Evolutionary conservation across 768 basidiomycete genomes (phyloP), one percentile per base, ranked within the genome.

Genomic region (Pluteus cervinus): DNA sequence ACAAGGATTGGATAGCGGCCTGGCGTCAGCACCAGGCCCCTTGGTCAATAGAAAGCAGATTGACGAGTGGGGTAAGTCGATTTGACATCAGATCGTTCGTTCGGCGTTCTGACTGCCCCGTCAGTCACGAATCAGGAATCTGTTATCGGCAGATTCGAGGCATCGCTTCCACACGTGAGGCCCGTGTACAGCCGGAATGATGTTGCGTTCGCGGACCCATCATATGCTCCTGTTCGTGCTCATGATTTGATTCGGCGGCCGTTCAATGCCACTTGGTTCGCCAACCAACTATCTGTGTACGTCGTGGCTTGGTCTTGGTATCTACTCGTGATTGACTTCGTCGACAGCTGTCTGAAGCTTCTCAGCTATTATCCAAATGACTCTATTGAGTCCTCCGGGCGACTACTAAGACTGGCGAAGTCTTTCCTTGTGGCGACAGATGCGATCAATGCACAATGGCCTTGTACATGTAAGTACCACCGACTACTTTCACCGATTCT

Each of bases 261-360:
- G 1, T 86, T 75, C 56, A 75, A 81, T 47, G 72, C 77, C 37
- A 68, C 69, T 30, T 87, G 85, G 85, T 83, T 83, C 45, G 63
- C 74, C 22, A 79, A 74, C 42, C 82, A 82, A 46, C 63, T 83
- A 5, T 67, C 73, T 0, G 73, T 76, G 81, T 81, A 49, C 26
- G 76, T 58, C 6, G 17, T 18, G 26, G 17, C 29, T 11, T 33
- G 33, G 7, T 15, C 11, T 24, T 11, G 37, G 24, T 10, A 22
- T 11, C 22, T 15, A 36, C 5, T 29, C 15, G 12, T 44, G 18
- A 39, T 37, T 36, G 28, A 16, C 17, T 33, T 16, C 7, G 14
- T 7, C 20, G 30, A 11, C 42, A 84, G 81, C 45, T 82, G 81
- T 47, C 58, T 87, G 24, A 61, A 72, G 2, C 52, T 88, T 14